These are phyloP conservation scores for Royoungia palumana DNA, from an alignment of 768 basidiomycete genomes.

Conservation along the genomic window DNA sequence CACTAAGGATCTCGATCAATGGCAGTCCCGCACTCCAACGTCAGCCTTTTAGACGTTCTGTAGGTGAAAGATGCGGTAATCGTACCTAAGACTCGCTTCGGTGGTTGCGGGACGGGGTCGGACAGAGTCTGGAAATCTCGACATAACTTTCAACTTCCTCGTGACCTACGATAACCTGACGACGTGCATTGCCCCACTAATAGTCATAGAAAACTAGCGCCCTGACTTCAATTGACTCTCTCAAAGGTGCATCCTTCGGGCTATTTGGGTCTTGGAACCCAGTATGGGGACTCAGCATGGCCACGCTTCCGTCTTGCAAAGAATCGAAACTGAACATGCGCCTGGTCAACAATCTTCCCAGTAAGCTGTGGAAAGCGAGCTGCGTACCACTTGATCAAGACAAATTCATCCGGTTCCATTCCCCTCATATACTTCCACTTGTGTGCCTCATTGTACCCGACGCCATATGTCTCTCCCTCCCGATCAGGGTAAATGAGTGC, in stretches of 20 bases:
- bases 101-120: too few species aligned
- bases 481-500: conserved; percentile 40
- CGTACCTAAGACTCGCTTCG: too few species aligned
- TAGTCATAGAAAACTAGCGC: conserved; percentile 36
- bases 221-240: conserved; percentile 36
- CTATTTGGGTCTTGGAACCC: conserved; percentile 34
- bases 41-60: too few species aligned
- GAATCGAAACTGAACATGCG: conserved; percentile 31
- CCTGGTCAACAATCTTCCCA: neutral
- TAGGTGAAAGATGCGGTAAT: too few species aligned
- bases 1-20: too few species aligned
- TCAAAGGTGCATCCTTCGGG: conserved; percentile 26
- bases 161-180: too few species aligned
- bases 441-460: conserved; percentile 38
- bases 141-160: too few species aligned
- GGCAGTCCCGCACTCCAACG: too few species aligned
- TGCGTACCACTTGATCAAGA: conserved; percentile 47
- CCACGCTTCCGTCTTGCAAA: conserved; percentile 34
- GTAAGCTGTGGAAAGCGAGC: neutral
- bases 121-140: too few species aligned
- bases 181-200: neutral
- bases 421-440: conserved; percentile 46
- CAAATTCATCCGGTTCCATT: conserved; percentile 44
- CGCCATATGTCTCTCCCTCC: conserved; percentile 42
- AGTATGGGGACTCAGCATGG: conserved; percentile 33